Conservation (phyloP, 2,329 filamentous ascomycete genomes). For the Clarireedia monteithiana region DNA sequence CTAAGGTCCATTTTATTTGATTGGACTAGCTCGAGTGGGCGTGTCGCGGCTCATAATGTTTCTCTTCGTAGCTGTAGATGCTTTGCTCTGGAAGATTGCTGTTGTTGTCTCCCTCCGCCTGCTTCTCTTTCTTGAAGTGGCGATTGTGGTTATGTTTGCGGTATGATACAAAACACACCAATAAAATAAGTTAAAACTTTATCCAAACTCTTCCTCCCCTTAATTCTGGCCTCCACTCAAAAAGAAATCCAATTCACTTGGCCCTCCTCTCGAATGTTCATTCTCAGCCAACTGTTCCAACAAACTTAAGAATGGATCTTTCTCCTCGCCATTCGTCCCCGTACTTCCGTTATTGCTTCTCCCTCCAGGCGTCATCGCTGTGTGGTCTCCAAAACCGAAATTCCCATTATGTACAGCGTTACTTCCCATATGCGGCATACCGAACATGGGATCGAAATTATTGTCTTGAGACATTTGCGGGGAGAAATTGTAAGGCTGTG, state of each 20-base stretch:
- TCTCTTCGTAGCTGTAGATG: too few species aligned
- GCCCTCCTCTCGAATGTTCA: constrained; percentile 60
- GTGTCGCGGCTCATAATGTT: too few species aligned
- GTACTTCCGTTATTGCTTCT: constrained; percentile 44
- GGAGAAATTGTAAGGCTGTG: constrained; percentile 7
- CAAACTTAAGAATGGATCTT: constrained; percentile 72
- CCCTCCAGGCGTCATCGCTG: constrained; percentile 33
- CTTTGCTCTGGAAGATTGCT: too few species aligned
- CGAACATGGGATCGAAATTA: constrained; percentile 52
- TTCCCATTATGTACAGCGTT: constrained; percentile 45
- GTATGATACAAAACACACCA: too few species aligned
- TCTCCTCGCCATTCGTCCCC: constrained; percentile 52
- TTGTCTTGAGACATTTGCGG: constrained; percentile 20
- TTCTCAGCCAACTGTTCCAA: constrained; percentile 79
- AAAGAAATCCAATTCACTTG: constrained; percentile 74
- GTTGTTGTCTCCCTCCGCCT: too few species aligned
- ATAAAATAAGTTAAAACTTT: too few species aligned
- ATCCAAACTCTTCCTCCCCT: background rate
- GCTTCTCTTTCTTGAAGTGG: too few species aligned
- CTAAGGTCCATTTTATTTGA: too few species aligned
- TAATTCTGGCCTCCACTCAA: constrained; percentile 32
- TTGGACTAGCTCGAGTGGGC: too few species aligned
- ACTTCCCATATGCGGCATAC: constrained; percentile 42
- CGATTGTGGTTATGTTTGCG: too few species aligned
- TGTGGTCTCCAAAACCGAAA: constrained; percentile 31